Evolutionary conservation across 139 green algal species (phyloP), one percentile per base, ranked within the genome.

Genomic region (Deuterostichococcus epilithicus): DNA sequence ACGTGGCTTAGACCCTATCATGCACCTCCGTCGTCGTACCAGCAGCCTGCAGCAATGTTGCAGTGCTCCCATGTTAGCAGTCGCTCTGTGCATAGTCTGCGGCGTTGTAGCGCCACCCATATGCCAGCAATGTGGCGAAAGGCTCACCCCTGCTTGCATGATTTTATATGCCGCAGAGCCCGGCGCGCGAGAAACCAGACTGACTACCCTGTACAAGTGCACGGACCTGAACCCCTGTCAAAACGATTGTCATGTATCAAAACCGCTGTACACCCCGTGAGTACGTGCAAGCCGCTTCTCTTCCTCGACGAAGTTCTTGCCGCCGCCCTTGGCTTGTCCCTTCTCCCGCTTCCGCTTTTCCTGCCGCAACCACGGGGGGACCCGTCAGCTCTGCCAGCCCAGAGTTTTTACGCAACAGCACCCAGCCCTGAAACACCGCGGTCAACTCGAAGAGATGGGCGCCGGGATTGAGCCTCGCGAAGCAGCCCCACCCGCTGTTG

Each of bases 261-360:
- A 90, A 15, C 80, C 80, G 73, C 73, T 82, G 70, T 87, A 86
- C 13, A 88, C 66, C 23, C 86, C 86, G 70, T 82, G 86, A 37
- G 87, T 66, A 38, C 86, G 63, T 8, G 80, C 86, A 39, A 89
- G 60, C 10, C 87, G 78, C 75, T 92, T 92, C 78, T 91, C 87
- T 70, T 93, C 90, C 47, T 92, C 86, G 22, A 93, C 84, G 44
- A 89, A 91, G 70, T 88, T 94, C 39, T 90, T 89, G 67, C 77
- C 77, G 34, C 69, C 66, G 37, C 60, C 73, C 60, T 75, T 81
- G 28, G 73, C 70, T 42, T 78, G 70, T 18, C 88, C 89, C 1
- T 74, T 8, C 10, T 92, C 87, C 5, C 90, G 75, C 59, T 94
- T 94, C 25, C 84, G 72, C 73, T 94, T 94, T 73, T 94, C 88